These are phyloP conservation scores for Verticillium klebahnii DNA, from an alignment of 2,329 filamentous ascomycete species.

Conservation along the genomic window DNA sequence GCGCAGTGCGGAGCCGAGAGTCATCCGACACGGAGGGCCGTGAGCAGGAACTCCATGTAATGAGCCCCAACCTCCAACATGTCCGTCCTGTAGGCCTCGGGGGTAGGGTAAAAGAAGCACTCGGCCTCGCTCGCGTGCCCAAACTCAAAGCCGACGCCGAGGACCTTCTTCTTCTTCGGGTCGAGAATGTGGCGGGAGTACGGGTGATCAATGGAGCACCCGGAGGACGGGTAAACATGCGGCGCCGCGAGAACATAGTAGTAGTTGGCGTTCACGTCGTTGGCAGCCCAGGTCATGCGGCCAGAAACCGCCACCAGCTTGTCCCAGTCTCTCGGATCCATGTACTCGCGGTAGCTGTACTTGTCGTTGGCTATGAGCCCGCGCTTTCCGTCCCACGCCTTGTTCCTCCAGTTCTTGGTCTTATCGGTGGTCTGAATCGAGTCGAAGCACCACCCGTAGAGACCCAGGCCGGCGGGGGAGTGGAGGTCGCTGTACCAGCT, in stretches of 20 bases:
- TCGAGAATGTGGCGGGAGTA: neutral
- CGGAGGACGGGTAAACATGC: neutral
- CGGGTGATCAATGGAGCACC: neutral
- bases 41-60: neutral
- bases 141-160: neutral
- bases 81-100: neutral
- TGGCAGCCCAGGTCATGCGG: neutral
- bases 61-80: neutral
- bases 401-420: slow-evolving; percentile 41
- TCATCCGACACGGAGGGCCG: neutral
- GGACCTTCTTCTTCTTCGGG: slow-evolving; percentile 3
- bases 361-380: slow-evolving; percentile 30
- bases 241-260: neutral
- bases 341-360: slow-evolving; percentile 30
- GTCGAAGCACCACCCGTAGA: slow-evolving; percentile 48
- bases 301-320: neutral
- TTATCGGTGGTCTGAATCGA: slow-evolving; percentile 34
- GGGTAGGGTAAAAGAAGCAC: neutral
- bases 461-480: slow-evolving; percentile 39
- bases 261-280: neutral
- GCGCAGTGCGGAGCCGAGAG: neutral
- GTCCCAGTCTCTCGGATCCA: slow-evolving; percentile 7
- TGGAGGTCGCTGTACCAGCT: slow-evolving; percentile 48
- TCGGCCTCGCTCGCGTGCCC: neutral
- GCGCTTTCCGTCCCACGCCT: slow-evolving; percentile 38